These are phyloP conservation scores for Protomyces macrosporus DNA, from an alignment of 1,139 yeast genomes.

Conservation along the genomic window DNA sequence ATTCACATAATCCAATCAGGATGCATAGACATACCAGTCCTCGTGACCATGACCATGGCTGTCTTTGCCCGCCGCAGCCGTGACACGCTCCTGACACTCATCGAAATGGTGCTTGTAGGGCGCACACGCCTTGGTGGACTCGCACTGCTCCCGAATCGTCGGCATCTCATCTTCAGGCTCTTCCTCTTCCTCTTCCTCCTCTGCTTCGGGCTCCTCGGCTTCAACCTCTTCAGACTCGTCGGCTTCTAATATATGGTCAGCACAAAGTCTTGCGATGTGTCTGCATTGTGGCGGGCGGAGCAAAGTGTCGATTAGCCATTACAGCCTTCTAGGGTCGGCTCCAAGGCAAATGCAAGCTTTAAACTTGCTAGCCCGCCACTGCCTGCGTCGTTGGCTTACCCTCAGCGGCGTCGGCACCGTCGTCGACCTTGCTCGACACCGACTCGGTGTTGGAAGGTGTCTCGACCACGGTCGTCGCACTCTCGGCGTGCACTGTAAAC, in stretches of 20 bases:
- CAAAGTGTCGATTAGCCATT: too few relatives aligned
- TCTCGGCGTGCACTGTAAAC: constrained; percentile 23
- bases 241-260: background rate
- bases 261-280: too few relatives aligned
- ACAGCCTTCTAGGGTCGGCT: too few relatives aligned
- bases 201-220: constrained; percentile 13
- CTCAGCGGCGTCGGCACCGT: background rate
- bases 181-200: constrained; percentile 47
- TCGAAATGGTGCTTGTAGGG: constrained; percentile 81
- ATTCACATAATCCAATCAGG: background rate
- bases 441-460: constrained; percentile 23
- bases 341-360: too few relatives aligned
- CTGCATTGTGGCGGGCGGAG: too few relatives aligned
- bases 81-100: constrained; percentile 92
- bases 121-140: constrained; percentile 62
- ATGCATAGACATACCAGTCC: background rate
- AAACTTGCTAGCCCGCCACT: too few relatives aligned
- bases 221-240: constrained; percentile 5
- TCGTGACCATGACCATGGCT: constrained; percentile 2
- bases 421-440: constrained; percentile 9
- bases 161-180: constrained; percentile 43
- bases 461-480: constrained; percentile 13
- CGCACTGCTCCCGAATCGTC: constrained; percentile 36
- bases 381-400: background rate
- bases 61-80: constrained; percentile 69